phyloP scores from a whole-genome alignment of 495 filamentous ascomycete species.

The Penicillium tannophilum region DNA sequence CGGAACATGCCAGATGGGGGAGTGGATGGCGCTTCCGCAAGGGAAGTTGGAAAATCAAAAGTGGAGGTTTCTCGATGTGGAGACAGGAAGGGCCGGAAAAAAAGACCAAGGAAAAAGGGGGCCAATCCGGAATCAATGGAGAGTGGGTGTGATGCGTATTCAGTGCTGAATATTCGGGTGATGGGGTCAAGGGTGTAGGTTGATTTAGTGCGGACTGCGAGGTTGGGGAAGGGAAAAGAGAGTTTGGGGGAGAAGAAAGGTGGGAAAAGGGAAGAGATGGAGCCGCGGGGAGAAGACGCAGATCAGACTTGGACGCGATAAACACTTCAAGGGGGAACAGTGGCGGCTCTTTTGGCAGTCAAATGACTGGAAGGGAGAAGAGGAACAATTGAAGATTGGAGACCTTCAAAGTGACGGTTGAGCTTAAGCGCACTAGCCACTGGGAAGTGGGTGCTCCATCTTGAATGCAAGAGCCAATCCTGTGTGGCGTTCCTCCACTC shows the following conservation, averaged over 20 bases:
- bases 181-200: background rate
- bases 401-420: constrained; percentile 14
- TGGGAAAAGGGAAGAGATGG: constrained; percentile 6
- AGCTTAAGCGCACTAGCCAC: constrained; percentile 29
- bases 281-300: constrained; percentile 15
- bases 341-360: constrained; percentile 3
- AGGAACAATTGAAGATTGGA: constrained; percentile 8
- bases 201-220: background rate
- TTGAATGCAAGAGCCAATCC: constrained; percentile 7
- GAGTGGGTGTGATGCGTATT: background rate
- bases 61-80: constrained; percentile 19
- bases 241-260: constrained; percentile 8
- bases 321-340: constrained; percentile 9
- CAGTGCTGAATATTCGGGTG: background rate
- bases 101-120: constrained; percentile 1
- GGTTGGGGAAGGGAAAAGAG: background rate
- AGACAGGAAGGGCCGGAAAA: background rate
- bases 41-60: constrained; percentile 33
- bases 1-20: constrained; percentile 40
- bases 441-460: constrained; percentile 7
- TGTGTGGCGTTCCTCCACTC: constrained; percentile 7
- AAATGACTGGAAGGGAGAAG: constrained; percentile 16
- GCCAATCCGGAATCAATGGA: background rate
- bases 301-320: background rate
- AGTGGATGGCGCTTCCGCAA: constrained; percentile 23